These are phyloP conservation scores for Erysimum cheiri DNA, from an alignment of 441 rosid species.

Conservation along the genomic window DNA sequence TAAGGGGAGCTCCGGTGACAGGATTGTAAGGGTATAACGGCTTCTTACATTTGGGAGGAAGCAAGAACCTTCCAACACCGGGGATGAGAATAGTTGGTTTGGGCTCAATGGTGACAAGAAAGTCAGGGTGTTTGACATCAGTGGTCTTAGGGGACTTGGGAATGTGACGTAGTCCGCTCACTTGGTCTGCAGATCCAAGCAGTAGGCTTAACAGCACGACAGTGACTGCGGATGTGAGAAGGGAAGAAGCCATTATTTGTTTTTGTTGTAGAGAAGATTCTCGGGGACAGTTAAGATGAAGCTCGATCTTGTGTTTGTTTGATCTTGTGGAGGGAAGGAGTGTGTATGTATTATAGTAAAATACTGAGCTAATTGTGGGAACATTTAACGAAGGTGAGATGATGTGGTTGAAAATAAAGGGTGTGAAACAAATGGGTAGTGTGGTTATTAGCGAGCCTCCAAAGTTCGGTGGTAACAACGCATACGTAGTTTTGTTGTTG, in stretches of 20 bases:
- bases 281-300: slow-evolving; percentile 14
- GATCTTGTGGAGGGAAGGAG: slow-evolving; percentile 36
- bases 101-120: slow-evolving; percentile 45
- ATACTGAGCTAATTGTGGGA: slow-evolving; percentile 40
- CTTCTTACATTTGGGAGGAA: slow-evolving; percentile 52
- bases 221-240: slow-evolving; percentile 47
- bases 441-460: slow-evolving; percentile 38
- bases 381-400: slow-evolving; percentile 36
- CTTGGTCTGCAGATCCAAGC: slow-evolving; percentile 52
- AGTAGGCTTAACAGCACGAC: slow-evolving; percentile 48
- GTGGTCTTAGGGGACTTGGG: slow-evolving; percentile 43
- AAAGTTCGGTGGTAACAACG: slow-evolving; percentile 43
- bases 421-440: slow-evolving; percentile 31
- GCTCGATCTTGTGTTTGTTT: slow-evolving; percentile 20
- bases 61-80: slow-evolving; percentile 58
- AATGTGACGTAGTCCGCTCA: slow-evolving; percentile 51
- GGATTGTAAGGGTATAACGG: slow-evolving; percentile 47
- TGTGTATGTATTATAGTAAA: slow-evolving; percentile 36
- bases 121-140: slow-evolving; percentile 65
- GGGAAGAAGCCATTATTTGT: slow-evolving; percentile 34
- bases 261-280: slow-evolving; percentile 14
- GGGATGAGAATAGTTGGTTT: slow-evolving; percentile 61
- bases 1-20: slow-evolving; percentile 45
- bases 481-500: not conserved
- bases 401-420: slow-evolving; percentile 37